phyloP scores from a whole-genome alignment of 768 basidiomycete genomes.

The Saitozyma podzolica region DNA sequence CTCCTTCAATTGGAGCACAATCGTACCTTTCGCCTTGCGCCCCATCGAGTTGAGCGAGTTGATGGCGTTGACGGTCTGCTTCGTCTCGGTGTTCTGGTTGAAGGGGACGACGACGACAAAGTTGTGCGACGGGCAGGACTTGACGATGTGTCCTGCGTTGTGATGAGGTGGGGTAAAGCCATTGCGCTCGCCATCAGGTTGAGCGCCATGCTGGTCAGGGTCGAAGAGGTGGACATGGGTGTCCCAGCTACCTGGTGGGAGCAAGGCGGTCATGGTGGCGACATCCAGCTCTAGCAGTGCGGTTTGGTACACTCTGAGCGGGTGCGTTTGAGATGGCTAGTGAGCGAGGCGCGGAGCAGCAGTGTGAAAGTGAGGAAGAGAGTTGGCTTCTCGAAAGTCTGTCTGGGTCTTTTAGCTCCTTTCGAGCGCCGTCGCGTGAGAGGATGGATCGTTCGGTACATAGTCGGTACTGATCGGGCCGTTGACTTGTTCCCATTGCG shows the following conservation, averaged over 20 bases:
- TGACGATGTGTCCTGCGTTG: neutral
- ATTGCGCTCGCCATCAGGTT: neutral
- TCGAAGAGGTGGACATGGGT: slow-evolving; percentile 9
- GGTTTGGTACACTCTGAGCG: too few relatives aligned
- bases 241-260: slow-evolving; percentile 4
- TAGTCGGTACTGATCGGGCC: too few relatives aligned
- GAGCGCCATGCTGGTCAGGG: neutral
- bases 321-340: too few relatives aligned
- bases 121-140: neutral
- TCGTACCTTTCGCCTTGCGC: neutral
- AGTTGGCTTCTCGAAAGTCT: too few relatives aligned
- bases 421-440: too few relatives aligned
- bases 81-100: neutral
- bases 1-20: neutral
- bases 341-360: too few relatives aligned
- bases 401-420: too few relatives aligned
- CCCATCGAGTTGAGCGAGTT: neutral
- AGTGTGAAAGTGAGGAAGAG: too few relatives aligned
- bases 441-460: too few relatives aligned
- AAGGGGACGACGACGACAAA: slow-evolving; percentile 6
- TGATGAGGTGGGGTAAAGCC: neutral
- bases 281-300: too few relatives aligned
- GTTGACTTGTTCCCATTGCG: too few relatives aligned
- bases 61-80: slow-evolving; percentile 7
- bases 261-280: neutral